Evolutionary conservation across 2,329 filamentous ascomycete genomes (phyloP).

Genomic region (Fusarium keratoplasticum): DNA sequence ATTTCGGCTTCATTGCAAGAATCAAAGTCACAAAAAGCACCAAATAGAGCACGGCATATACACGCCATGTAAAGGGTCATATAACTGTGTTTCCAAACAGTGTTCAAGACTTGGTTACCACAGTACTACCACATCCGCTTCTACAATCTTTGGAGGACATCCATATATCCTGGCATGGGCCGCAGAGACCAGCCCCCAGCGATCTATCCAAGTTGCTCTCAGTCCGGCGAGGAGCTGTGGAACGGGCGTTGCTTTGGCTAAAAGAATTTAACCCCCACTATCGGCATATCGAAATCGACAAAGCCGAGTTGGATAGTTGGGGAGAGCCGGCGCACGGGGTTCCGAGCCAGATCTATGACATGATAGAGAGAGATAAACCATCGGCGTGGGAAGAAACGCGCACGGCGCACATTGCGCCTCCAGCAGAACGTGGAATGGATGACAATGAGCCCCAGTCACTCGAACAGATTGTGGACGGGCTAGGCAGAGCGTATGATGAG

Average conservation of each 20-base stretch:
- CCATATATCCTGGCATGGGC: slow-evolving; percentile 11
- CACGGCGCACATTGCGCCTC: neutral
- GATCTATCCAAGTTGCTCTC: slow-evolving; percentile 9
- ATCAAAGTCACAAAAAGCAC: neutral
- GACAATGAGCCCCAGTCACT: neutral
- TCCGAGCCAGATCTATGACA: slow-evolving; percentile 10
- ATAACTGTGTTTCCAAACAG: slow-evolving; percentile 11
- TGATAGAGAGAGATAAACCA: slow-evolving; percentile 2
- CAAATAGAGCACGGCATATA: neutral
- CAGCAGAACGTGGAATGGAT: neutral
- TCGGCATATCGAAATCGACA: neutral
- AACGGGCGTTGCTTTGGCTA: slow-evolving; percentile 2
- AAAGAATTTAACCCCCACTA: slow-evolving; percentile 14
- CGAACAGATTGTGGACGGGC: slow-evolving; percentile 1
- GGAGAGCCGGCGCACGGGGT: slow-evolving; percentile 1
- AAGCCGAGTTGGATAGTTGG: slow-evolving; percentile 5
- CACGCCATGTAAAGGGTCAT: neutral
- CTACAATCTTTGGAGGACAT: slow-evolving; percentile 9
- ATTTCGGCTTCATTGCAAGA: neutral
- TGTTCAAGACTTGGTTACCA: slow-evolving; percentile 3
- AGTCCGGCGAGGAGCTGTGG: neutral
- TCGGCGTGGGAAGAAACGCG: neutral
- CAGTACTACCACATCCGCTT: slow-evolving; percentile 6
- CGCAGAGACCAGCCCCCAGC: slow-evolving; percentile 4
- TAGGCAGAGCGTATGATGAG: neutral